These are phyloP conservation scores for Erodium texanum DNA, from an alignment of 441 rosid genomes.

Conservation along the genomic window DNA sequence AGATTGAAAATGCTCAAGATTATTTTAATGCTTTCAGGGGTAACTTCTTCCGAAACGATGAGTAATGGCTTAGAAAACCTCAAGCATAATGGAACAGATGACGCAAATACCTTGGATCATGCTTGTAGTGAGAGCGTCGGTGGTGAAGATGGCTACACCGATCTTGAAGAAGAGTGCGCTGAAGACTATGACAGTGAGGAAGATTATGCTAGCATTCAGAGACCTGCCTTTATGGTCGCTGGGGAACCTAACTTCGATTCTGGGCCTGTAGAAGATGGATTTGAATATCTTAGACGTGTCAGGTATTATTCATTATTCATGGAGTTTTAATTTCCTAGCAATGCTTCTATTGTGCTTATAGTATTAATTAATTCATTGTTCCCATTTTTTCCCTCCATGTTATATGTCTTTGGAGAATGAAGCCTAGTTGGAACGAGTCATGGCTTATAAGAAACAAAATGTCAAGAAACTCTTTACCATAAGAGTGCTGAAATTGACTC, in stretches of 20 bases:
- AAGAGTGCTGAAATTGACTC: not conserved
- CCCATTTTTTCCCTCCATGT: not conserved
- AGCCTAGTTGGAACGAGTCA: no score
- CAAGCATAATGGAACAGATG: conserved; percentile 23
- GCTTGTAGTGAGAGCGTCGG: conserved; percentile 15
- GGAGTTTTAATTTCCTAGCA: not conserved
- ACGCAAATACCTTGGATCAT: conserved; percentile 16
- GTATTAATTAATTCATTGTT: not conserved
- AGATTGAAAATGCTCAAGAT: no score
- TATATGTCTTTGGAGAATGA: no score
- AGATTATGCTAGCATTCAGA: conserved; percentile 62
- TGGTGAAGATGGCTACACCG: conserved; percentile 20
- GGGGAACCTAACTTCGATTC: conserved; percentile 85
- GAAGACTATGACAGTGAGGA: conserved; percentile 64
- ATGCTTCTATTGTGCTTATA: conserved; percentile 2
- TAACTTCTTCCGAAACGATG: conserved; percentile 24
- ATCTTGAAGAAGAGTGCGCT: conserved; percentile 28
- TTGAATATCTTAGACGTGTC: conserved; percentile 77
- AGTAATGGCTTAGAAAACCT: conserved; percentile 23
- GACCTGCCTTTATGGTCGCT: conserved; percentile 67
- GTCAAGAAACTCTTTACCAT: not conserved
- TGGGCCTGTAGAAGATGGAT: conserved; percentile 89
- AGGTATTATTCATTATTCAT: conserved; percentile 34
- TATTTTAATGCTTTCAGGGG: no score
- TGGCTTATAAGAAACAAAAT: no score